Conservation (phyloP, 257 asterid genomes). For the Mitragyna speciosa region DNA sequence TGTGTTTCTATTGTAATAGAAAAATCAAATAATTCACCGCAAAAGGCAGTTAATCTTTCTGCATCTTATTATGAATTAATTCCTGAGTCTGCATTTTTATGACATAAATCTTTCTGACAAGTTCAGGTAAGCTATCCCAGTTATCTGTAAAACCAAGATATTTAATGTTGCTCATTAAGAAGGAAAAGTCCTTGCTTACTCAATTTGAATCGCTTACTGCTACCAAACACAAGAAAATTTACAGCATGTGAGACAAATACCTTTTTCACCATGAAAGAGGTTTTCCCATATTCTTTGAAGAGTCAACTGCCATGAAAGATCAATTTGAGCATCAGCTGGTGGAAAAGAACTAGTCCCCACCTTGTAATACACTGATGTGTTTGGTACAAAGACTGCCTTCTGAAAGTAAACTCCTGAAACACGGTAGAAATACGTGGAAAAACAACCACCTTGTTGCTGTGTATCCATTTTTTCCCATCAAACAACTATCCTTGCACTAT, state of each 20-base stretch:
- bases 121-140: neutral
- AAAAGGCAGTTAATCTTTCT: neutral
- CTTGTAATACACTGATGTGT: constrained; percentile 82
- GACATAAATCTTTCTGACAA: neutral
- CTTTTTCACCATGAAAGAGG: constrained; percentile 56
- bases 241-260: constrained; percentile 30
- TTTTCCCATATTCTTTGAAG: constrained; percentile 90
- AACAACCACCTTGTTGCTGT: neutral
- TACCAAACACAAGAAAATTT: no score
- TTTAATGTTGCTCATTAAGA: neutral
- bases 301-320: constrained; percentile 86
- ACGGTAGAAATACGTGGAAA: neutral
- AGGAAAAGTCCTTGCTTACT: neutral
- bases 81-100: neutral
- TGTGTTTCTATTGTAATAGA: neutral
- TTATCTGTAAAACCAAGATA: neutral
- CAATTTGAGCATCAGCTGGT: constrained; percentile 60
- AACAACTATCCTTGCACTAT: neutral
- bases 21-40: neutral
- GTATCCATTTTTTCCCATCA: neutral
- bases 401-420: constrained; percentile 78
- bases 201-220: no score
- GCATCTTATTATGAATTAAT: neutral
- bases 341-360: constrained; percentile 58
- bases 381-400: constrained; percentile 92